Evolutionary conservation across 805 yeast species (phyloP).

Genomic region (Isabelozyma gotoi): DNA sequence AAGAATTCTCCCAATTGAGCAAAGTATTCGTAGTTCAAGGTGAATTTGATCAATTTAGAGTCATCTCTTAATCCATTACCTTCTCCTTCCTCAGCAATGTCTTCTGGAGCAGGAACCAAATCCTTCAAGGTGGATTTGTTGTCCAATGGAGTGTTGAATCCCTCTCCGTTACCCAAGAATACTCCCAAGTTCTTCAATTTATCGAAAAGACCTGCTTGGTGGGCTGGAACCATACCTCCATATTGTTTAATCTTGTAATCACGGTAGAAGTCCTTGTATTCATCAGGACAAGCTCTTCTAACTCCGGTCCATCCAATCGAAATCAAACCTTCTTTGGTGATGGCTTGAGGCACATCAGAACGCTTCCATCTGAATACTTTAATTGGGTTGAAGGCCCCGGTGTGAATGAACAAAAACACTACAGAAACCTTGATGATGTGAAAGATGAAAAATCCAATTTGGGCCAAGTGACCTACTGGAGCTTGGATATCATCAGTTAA

Average conservation of each 20-base stretch:
- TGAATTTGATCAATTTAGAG: constrained; percentile 37
- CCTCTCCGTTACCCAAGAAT: constrained; percentile 74
- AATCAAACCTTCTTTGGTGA: constrained; percentile 55
- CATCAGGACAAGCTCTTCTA: constrained; percentile 66
- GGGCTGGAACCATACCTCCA: constrained; percentile 80
- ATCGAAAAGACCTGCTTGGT: constrained; percentile 66
- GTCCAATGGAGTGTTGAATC: constrained; percentile 62
- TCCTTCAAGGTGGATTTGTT: constrained; percentile 36
- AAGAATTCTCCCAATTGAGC: constrained; percentile 49
- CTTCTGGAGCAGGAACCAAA: constrained; percentile 11
- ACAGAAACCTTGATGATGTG: constrained; percentile 64
- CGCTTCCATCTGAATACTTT: constrained; percentile 30
- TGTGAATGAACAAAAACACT: constrained; percentile 56
- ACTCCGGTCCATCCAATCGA: constrained; percentile 95
- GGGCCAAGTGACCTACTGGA: constrained; percentile 45
- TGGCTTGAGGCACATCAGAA: constrained; percentile 25
- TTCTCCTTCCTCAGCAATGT: constrained; percentile 24
- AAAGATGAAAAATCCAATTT: constrained; percentile 66
- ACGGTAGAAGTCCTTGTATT: constrained; percentile 69
- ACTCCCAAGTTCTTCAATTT: constrained; percentile 60
- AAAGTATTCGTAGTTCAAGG: constrained; percentile 56
- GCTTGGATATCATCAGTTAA: constrained; percentile 49
- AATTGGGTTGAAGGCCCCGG: constrained; percentile 79
- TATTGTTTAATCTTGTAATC: constrained; percentile 58
- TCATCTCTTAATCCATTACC: constrained; percentile 18